Percentiles rank a stretch among this genome's conserved stretches.
Conservation (phyloP, 2,329 filamentous ascomycete genomes). For the Geosmithia putterillii region DNA sequence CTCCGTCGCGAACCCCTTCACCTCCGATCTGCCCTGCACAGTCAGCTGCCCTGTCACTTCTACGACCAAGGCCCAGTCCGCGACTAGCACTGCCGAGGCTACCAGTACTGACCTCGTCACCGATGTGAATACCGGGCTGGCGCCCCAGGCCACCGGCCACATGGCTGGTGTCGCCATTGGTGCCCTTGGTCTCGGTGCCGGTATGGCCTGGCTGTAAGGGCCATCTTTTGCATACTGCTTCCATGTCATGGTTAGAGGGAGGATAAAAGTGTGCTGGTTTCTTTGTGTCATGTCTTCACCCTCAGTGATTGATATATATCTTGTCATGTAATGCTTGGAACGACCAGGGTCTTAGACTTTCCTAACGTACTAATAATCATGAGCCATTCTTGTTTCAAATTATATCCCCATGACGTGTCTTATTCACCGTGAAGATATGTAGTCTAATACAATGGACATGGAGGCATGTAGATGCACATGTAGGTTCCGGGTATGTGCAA, state of each 20-base stretch:
- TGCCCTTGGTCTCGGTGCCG: conserved; percentile 14
- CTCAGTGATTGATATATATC: no score
- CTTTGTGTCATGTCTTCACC: no score
- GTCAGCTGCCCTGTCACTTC: conserved; percentile 22
- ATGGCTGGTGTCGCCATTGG: conserved; percentile 15
- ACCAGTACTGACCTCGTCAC: conserved; percentile 3
- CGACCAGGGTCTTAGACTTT: no score
- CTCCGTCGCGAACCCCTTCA: conserved; percentile 27
- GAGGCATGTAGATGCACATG: no score
- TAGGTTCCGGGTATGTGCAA: no score
- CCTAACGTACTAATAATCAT: no score
- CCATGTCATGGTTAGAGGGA: background rate
- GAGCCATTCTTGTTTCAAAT: no score
- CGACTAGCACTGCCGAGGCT: conserved; percentile 3
- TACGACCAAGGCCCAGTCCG: conserved; percentile 7
- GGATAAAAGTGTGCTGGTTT: background rate
- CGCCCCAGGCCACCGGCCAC: conserved; percentile 12
- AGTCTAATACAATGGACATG: no score
- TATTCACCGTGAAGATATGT: no score
- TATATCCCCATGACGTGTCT: no score
- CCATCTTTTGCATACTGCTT: background rate
- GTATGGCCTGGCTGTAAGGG: conserved; percentile 11
- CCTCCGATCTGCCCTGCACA: conserved; percentile 28
- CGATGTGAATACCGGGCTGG: conserved; percentile 10
- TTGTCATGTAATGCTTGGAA: no score